Percentiles rank a stretch among this genome's conserved stretches.
Evolutionary conservation across 2,329 filamentous ascomycete genomes (phyloP).

Genomic region (Orbilia blumenaviensis): DNA sequence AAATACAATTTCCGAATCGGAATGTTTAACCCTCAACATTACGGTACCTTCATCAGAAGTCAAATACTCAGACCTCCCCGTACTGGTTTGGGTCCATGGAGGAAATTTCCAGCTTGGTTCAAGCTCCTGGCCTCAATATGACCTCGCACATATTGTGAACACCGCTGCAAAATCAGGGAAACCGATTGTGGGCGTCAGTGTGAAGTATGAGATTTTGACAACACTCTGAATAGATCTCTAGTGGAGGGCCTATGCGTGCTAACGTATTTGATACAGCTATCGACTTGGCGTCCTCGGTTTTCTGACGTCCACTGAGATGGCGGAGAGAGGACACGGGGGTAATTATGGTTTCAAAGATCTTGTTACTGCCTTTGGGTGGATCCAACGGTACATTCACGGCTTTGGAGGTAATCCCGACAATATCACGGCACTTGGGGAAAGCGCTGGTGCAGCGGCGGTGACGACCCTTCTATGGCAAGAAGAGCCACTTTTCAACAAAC

Average conservation of each 20-base stretch:
- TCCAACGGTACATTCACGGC: constrained; percentile 57
- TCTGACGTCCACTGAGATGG: constrained; percentile 32
- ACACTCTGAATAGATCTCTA: background rate
- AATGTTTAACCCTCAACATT: constrained; percentile 67
- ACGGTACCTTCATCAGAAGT: constrained; percentile 61
- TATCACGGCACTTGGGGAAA: constrained; percentile 59
- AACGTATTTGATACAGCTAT: constrained; percentile 59
- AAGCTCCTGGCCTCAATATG: constrained; percentile 67
- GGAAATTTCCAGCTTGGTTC: constrained; percentile 66
- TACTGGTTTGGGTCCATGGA: constrained; percentile 67
- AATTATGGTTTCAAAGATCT: constrained; percentile 56
- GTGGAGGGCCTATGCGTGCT: background rate
- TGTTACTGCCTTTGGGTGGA: constrained; percentile 55
- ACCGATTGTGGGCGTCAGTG: constrained; percentile 64
- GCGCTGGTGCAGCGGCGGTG: constrained; percentile 57
- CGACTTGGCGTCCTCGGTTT: constrained; percentile 47
- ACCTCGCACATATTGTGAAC: constrained; percentile 63
- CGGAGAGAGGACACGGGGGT: constrained; percentile 9
- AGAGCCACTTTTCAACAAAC: constrained; percentile 37
- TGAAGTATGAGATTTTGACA: constrained; percentile 61
- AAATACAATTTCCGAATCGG: constrained; percentile 60
- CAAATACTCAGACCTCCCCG: constrained; percentile 62
- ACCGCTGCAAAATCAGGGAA: constrained; percentile 62
- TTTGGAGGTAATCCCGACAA: constrained; percentile 60
- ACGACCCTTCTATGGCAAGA: constrained; percentile 48